Evolutionary conservation across 148 eudicot genomes (phyloP).

Genomic region (Oxyria digyna): DNA sequence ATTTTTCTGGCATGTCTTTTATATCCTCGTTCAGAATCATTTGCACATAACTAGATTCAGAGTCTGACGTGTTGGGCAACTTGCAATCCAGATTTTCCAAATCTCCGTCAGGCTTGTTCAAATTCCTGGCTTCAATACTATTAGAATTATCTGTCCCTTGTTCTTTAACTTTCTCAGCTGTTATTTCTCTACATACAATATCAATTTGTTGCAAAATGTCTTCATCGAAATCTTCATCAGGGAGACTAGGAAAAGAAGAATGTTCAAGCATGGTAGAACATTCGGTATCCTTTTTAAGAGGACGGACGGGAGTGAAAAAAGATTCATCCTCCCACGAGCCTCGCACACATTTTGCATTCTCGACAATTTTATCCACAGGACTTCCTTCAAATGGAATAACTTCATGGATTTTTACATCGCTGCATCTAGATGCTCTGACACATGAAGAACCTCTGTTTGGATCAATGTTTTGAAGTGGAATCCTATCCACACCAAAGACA

Average conservation of each 20-base stretch:
- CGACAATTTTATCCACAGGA: neutral
- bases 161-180: slow-evolving; percentile 14
- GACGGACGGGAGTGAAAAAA: neutral
- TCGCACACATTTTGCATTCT: neutral
- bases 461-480: slow-evolving; percentile 47
- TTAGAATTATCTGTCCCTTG: slow-evolving; percentile 3
- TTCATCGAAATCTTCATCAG: slow-evolving; percentile 62
- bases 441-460: slow-evolving; percentile 15
- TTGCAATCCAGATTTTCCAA: slow-evolving; percentile 13
- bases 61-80: slow-evolving; percentile 14
- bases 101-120: slow-evolving; percentile 6
- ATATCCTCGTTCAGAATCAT: slow-evolving; percentile 11
- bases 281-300: slow-evolving; percentile 8
- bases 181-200: slow-evolving; percentile 48
- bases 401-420: slow-evolving; percentile 3
- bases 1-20: slow-evolving; percentile 45
- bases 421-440: slow-evolving; percentile 6
- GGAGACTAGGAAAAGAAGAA: slow-evolving; percentile 18
- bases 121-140: neutral
- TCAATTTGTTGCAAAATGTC: slow-evolving; percentile 60
- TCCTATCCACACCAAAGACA: slow-evolving; percentile 15
- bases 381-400: slow-evolving; percentile 6
- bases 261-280: slow-evolving; percentile 16
- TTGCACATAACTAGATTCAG: slow-evolving; percentile 7
- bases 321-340: neutral